Conservation (phyloP, 371 early-diverging fungal species). For the Actinomortierella wolfii region DNA sequence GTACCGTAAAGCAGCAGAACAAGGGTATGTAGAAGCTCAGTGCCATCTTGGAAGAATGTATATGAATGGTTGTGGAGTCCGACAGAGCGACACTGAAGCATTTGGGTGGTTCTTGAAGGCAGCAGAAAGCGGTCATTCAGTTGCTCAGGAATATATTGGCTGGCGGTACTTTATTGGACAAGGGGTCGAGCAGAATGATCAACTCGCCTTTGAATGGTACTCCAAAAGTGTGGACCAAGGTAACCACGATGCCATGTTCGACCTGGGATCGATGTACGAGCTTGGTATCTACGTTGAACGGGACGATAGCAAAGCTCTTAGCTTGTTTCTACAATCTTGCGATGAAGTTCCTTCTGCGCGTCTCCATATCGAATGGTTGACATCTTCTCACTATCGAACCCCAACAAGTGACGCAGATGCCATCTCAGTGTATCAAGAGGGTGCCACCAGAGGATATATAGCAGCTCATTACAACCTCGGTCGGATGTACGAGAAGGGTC, state of each 20-base stretch:
- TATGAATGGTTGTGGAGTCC: slow-evolving; percentile 76
- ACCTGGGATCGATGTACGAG: slow-evolving; percentile 80
- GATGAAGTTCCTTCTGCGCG: too few species aligned
- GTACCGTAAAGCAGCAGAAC: slow-evolving; percentile 55
- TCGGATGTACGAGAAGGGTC: too few species aligned
- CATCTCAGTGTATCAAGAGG: too few species aligned
- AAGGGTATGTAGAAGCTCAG: slow-evolving; percentile 66
- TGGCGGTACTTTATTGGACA: slow-evolving; percentile 83
- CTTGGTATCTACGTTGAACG: slow-evolving; percentile 79
- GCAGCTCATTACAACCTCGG: too few species aligned
- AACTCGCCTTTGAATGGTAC: slow-evolving; percentile 74
- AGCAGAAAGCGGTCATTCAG: slow-evolving; percentile 62
- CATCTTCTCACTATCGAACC: too few species aligned
- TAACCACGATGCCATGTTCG: slow-evolving; percentile 78
- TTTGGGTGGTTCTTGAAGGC: slow-evolving; percentile 69
- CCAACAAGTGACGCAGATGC: too few species aligned
- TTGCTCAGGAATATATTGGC: slow-evolving; percentile 81
- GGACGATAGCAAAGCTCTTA: too few species aligned
- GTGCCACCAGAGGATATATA: too few species aligned
- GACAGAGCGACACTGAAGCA: slow-evolving; percentile 62
- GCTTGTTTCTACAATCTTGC: too few species aligned
- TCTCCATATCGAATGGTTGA: too few species aligned
- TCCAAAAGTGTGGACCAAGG: slow-evolving; percentile 67
- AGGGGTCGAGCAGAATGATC: slow-evolving; percentile 63
- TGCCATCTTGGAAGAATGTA: slow-evolving; percentile 82